These are phyloP conservation scores for Mycosarcoma mackinlayi DNA, from an alignment of 1,284 basidiomycete genomes.

Conservation along the genomic window DNA sequence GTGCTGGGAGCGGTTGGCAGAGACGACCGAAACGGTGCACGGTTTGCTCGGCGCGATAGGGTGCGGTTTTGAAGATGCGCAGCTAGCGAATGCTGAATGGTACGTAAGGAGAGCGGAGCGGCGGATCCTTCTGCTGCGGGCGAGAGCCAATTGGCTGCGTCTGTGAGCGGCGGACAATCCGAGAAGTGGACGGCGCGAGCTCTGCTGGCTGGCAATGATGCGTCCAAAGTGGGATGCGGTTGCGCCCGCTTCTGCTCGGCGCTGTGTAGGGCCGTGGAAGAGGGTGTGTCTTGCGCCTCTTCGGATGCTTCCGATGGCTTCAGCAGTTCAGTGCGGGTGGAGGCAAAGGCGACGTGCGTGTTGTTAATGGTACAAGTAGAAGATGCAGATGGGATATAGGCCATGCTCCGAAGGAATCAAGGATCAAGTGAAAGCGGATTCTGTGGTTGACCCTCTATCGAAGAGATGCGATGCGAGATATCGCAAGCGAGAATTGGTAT, in stretches of 20 bases:
- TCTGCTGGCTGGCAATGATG: not conserved
- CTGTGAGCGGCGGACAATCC: not conserved
- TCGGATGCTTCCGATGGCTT: not conserved
- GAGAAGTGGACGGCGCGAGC: slow-evolving; percentile 19
- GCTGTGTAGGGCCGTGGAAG: not conserved
- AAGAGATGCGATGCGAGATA: not conserved
- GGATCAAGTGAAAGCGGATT: too few species aligned
- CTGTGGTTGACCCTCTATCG: too few species aligned
- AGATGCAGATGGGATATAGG: slow-evolving; percentile 12
- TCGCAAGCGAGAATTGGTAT: not conserved
- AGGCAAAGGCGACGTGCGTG: not conserved
- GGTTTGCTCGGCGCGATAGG: slow-evolving; percentile 4
- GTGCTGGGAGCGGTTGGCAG: not conserved
- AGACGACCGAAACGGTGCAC: not conserved
- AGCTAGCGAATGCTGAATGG: slow-evolving; percentile 29
- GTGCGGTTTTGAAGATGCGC: slow-evolving; percentile 24
- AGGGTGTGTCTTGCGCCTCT: not conserved
- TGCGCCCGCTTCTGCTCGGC: not conserved
- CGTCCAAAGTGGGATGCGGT: not conserved
- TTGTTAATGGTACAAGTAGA: slow-evolving; percentile 2
- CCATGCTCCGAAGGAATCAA: slow-evolving; percentile 28
- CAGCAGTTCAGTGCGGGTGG: not conserved
- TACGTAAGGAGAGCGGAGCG: slow-evolving; percentile 11
- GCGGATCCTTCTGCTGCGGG: not conserved
- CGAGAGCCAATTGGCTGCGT: not conserved